Evolutionary conservation across 2,329 filamentous ascomycete species (phyloP).

Genomic region (Epichloe gansuensis): DNA sequence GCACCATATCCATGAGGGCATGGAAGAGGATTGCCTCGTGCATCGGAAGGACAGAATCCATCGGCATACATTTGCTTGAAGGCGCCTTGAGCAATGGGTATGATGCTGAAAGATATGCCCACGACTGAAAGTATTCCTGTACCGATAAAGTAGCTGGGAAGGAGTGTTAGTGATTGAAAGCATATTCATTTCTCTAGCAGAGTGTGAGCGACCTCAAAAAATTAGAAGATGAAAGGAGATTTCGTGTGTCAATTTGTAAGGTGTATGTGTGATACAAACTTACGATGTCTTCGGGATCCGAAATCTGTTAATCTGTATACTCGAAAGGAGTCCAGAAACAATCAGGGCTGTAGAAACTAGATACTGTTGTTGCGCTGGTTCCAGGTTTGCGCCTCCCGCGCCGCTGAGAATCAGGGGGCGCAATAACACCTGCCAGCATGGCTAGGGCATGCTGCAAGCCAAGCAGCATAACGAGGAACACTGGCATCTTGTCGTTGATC

Average conservation of each 20-base stretch:
- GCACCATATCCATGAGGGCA: slow-evolving; percentile 66
- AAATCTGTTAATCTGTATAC: slow-evolving; percentile 67
- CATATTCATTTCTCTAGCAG: neutral
- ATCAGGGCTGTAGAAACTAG: slow-evolving; percentile 70
- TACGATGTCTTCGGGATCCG: slow-evolving; percentile 55
- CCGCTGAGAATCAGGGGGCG: slow-evolving; percentile 59
- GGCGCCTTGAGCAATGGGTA: slow-evolving; percentile 44
- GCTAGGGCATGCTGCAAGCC: slow-evolving; percentile 70
- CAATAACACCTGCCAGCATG: slow-evolving; percentile 67
- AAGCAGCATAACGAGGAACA: slow-evolving; percentile 60
- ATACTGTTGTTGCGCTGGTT: slow-evolving; percentile 52
- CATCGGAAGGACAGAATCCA: slow-evolving; percentile 50
- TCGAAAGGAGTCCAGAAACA: slow-evolving; percentile 62
- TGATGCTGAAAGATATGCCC: slow-evolving; percentile 35
- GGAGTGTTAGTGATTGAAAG: neutral
- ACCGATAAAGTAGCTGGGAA: slow-evolving; percentile 55
- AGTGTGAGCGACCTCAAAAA: neutral
- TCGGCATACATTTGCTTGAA: slow-evolving; percentile 68
- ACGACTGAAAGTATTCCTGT: slow-evolving; percentile 73
- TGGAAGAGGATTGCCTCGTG: slow-evolving; percentile 53
- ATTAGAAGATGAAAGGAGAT: neutral
- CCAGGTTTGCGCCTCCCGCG: slow-evolving; percentile 50
- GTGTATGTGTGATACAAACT: slow-evolving; percentile 11
- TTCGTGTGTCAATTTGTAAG: neutral
- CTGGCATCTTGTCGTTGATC: slow-evolving; percentile 67